phyloP scores from a whole-genome alignment of 345 rosid genomes.

The Citrus trifoliata region DNA sequence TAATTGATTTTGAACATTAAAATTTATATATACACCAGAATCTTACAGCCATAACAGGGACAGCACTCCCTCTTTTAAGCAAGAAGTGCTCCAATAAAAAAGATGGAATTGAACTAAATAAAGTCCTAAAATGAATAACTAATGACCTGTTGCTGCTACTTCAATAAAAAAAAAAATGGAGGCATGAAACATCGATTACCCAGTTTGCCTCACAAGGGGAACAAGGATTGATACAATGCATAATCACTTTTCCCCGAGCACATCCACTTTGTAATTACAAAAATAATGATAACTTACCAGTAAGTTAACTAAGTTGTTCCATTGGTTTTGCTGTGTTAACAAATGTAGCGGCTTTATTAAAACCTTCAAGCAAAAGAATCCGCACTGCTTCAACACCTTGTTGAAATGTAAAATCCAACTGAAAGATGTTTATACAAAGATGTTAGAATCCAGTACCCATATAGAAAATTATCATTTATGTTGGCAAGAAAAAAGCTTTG shows the following conservation, averaged over 20 bases:
- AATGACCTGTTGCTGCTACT: not conserved
- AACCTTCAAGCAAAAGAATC: conserved; percentile 68
- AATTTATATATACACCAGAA: no score
- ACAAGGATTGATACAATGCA: not conserved
- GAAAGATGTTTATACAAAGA: conserved; percentile 19
- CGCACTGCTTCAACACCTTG: conserved; percentile 62
- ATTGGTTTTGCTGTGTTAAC: conserved; percentile 65
- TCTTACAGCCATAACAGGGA: no score
- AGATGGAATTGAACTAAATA: no score
- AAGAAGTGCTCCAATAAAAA: no score
- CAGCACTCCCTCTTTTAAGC: no score
- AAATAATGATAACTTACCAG: not conserved
- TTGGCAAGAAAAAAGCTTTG: not conserved
- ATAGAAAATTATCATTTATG: not conserved
- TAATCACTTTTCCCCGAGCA: not conserved
- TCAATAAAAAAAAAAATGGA: not conserved
- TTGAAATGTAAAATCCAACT: conserved; percentile 78
- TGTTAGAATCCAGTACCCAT: not conserved
- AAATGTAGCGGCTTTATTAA: conserved; percentile 80
- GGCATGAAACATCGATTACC: not conserved
- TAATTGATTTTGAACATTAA: no score
- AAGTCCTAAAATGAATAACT: no score
- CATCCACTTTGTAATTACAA: not conserved
- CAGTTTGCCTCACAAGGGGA: not conserved
- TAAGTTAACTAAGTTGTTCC: conserved; percentile 48